Conservation (phyloP, 805 yeast genomes). For the Zygotorulaspora chibaensis region DNA sequence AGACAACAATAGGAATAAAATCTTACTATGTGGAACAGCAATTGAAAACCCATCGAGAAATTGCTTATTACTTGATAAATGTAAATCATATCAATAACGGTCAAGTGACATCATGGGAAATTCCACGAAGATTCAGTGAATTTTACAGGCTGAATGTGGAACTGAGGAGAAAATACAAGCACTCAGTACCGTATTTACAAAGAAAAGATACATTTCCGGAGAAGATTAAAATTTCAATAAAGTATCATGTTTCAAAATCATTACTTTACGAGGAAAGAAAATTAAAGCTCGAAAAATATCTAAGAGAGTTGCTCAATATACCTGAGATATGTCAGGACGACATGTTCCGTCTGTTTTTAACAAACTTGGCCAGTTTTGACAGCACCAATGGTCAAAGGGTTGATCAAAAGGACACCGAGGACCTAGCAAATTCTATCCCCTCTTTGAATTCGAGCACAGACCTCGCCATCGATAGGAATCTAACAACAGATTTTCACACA, state of each 20-base stretch:
- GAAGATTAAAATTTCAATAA: conserved; percentile 61
- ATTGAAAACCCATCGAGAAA: conserved; percentile 51
- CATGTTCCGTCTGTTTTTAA: conserved; percentile 70
- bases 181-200: conserved; percentile 50
- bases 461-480: conserved; percentile 1
- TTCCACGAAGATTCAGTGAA: conserved; percentile 86
- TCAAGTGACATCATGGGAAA: conserved; percentile 75
- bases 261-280: conserved; percentile 63
- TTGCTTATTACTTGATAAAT: conserved; percentile 68
- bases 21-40: conserved; percentile 46
- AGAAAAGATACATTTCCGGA: conserved; percentile 36
- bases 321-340: conserved; percentile 71
- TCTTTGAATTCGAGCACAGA: conserved; percentile 1
- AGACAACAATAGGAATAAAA: conserved; percentile 49
- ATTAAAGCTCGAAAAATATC: conserved; percentile 55
- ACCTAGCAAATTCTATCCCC: conserved; percentile 1
- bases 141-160: conserved; percentile 68
- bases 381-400: neutral
- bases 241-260: conserved; percentile 52
- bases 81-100: conserved; percentile 55
- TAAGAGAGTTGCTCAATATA: conserved; percentile 51
- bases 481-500: conserved; percentile 4
- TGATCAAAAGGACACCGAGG: conserved; percentile 1
- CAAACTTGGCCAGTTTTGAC: conserved; percentile 32
- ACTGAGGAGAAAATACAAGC: conserved; percentile 46